Evolutionary conservation across 805 yeast genomes (phyloP), one percentile per base, ranked within the genome.

Genomic region (Wickerhamiella galacta): DNA sequence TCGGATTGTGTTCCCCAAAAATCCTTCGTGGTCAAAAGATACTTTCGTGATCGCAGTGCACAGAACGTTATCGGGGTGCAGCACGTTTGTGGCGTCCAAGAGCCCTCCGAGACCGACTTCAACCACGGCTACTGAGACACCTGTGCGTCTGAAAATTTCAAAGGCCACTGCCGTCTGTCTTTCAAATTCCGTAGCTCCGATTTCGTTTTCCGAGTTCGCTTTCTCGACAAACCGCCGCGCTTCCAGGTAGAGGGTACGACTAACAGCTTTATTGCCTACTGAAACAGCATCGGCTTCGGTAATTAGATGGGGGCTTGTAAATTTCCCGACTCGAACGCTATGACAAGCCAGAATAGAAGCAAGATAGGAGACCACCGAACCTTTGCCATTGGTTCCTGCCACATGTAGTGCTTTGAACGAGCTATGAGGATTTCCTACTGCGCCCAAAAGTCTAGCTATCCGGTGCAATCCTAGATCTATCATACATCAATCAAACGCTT

Each of bases 301-400:
- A 2, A 81, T 43, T 43, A 87, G 52, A 55, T 85, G 94, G 1
- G 98, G 98, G 3, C 93, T 76, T 1, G 92, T 83, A 58, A 83
- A 87, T 39, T 75, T 68, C 1, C 96, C 96, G 33, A 72, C 70
- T 18, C 54, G 48, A 25, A 68, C 53, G 11, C 49, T 58, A 16
- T 69, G 60, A 10, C 52, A 50, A 15, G 68, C 61, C 17, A 85
- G 53, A 2, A 75, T 61, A 12, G 82, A 70, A 3, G 82, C 64
- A 6, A 90, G 37, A 49, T 83, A 85, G 0, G 95, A 74, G 37
- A 93, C 72, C 0, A 85, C 79, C 0, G 95, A 83, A 0, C 98
- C 98, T 49, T 87, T 87, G 0, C 98, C 98, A 49, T 87, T 87
- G 6, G 98, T 87, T 0, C 98, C 98, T 0, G 95, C 95, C 3